Conservation (phyloP, 176 grass and related monocot species). For the Aegilops sharonensis region DNA sequence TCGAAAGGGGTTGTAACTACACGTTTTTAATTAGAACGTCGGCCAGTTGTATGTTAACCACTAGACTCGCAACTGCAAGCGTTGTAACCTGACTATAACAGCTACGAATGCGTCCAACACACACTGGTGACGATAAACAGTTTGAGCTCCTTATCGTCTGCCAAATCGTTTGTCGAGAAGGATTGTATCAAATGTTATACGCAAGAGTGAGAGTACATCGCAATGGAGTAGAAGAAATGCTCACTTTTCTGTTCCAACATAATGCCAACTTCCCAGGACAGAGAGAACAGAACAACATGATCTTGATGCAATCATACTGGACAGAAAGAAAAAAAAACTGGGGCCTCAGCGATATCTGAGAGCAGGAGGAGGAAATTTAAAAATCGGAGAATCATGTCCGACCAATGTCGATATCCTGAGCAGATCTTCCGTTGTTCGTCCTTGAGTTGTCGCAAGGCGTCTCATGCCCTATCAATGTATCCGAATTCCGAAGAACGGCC, state of each 20-base stretch:
- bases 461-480: conserved; percentile 21
- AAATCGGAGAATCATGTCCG: neutral
- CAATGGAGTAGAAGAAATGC: neutral
- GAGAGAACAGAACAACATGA: neutral
- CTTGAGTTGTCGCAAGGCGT: neutral
- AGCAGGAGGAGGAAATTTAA: neutral
- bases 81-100: no score
- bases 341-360: neutral
- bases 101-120: neutral
- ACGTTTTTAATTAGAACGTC: no score
- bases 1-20: no score
- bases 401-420: no score
- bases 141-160: conserved; percentile 17
- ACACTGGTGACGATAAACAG: neutral
- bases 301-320: neutral
- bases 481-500: neutral
- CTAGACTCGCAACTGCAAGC: no score
- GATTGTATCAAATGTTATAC: neutral
- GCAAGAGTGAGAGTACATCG: neutral
- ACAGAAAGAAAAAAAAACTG: neutral
- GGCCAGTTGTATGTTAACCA: no score
- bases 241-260: neutral
- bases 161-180: neutral
- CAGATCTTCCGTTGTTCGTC: neutral
- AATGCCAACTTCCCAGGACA: neutral